Conservation (phyloP, 129 eudicot species). For the Sambucus nigra region DNA sequence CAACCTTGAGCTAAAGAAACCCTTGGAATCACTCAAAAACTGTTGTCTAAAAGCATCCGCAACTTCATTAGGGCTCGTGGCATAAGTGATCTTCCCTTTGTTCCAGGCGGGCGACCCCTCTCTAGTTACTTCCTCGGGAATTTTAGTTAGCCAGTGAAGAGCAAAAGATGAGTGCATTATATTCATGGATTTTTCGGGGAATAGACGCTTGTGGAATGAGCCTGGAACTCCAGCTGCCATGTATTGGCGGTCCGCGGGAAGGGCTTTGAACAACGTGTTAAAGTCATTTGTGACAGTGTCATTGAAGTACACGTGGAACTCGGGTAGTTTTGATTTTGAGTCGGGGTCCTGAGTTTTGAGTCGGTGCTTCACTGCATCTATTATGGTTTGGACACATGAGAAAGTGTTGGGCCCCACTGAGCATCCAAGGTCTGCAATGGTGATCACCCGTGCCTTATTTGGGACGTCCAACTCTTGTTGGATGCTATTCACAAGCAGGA, state of each 20-base stretch:
- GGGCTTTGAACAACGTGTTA: conserved; percentile 10
- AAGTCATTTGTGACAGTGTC: conserved; percentile 7
- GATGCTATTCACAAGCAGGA: background rate
- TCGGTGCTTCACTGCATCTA: conserved; percentile 1
- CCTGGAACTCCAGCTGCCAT: conserved; percentile 22
- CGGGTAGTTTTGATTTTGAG: no score
- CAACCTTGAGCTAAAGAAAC: conserved; percentile 1
- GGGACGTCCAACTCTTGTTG: background rate
- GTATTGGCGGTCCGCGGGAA: conserved; percentile 13
- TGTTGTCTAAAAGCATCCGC: background rate
- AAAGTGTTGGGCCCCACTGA: conserved; percentile 21
- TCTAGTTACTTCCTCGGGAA: conserved; percentile 1
- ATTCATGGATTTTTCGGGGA: conserved; percentile 15
- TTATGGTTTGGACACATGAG: conserved; percentile 2
- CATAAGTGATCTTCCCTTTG: conserved; percentile 3
- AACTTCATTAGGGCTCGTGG: background rate
- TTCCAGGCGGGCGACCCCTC: background rate
- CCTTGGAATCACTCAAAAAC: background rate
- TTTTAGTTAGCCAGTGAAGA: conserved; percentile 15
- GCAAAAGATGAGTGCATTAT: conserved; percentile 16
- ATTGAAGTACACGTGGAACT: conserved; percentile 7
- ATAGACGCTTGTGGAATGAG: conserved; percentile 14
- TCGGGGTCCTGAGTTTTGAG: conserved; percentile 1
- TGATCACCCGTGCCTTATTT: background rate
- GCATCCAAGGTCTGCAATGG: conserved; percentile 19